phyloP scores from a whole-genome alignment of 768 basidiomycete species.

The Collybia mongolica region DNA sequence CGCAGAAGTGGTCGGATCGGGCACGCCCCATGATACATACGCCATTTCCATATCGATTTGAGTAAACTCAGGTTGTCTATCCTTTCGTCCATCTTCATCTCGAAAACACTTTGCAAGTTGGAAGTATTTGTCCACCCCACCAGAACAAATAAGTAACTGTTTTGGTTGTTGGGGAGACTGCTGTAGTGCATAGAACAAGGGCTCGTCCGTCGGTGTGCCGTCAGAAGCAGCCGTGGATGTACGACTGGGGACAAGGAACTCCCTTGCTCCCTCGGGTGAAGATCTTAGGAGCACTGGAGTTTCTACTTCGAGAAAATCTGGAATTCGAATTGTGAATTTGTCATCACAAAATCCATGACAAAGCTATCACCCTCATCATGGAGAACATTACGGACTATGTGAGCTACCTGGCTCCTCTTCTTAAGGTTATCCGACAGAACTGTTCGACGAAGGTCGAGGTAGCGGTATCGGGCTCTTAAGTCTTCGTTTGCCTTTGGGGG shows the following conservation, averaged over 20 bases:
- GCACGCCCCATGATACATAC: slow-evolving; percentile 79
- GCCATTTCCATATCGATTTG: slow-evolving; percentile 98
- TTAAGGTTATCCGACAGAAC: slow-evolving; percentile 76
- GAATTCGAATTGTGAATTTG: slow-evolving; percentile 1
- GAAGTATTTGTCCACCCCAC: slow-evolving; percentile 86
- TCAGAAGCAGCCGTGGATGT: slow-evolving; percentile 27
- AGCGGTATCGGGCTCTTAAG: slow-evolving; percentile 79
- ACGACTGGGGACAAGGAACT: slow-evolving; percentile 88
- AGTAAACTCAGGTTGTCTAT: slow-evolving; percentile 96
- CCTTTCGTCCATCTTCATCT: slow-evolving; percentile 93
- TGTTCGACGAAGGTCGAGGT: slow-evolving; percentile 84
- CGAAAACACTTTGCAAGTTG: slow-evolving; percentile 95
- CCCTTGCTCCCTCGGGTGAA: slow-evolving; percentile 91
- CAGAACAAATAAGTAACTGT: slow-evolving; percentile 88
- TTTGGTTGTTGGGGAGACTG: slow-evolving; percentile 98
- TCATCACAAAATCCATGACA: slow-evolving; percentile 7
- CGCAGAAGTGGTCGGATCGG: slow-evolving; percentile 15
- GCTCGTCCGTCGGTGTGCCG: slow-evolving; percentile 18
- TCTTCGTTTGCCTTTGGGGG: slow-evolving; percentile 91
- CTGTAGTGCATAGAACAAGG: slow-evolving; percentile 82
- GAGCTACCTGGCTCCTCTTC: slow-evolving; percentile 80
- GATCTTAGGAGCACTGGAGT: slow-evolving; percentile 90
- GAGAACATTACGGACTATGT: slow-evolving; percentile 69
- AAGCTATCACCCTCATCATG: slow-evolving; percentile 60
- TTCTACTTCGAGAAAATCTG: slow-evolving; percentile 92